Base-by-base conservation (phyloP, 2,329 filamentous ascomycete species). In the Pestalotiopsis sp. region DNA sequence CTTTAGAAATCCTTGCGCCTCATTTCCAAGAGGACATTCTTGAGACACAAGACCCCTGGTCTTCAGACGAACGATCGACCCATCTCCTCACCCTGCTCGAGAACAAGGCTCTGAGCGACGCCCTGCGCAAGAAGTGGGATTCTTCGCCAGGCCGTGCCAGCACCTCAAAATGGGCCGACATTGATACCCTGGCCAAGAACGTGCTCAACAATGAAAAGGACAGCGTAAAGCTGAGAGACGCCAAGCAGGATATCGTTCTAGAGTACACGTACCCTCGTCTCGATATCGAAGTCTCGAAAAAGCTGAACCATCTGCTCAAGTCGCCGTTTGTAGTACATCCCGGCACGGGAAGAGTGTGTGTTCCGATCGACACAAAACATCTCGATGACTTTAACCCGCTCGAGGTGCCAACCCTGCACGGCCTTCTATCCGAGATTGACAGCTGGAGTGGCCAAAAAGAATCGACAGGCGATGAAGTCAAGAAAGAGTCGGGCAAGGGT, bases 241-340 rank as follows among this genome's bases (percentile, higher is more conserved):
- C 94, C 25, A 98, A 98, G 82, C 94, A 98, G 79, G 96, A 98
- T 78, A 93, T 99, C 70, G 91, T 98, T 3, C 89, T 99, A 38
- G 96, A 99, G 82, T 98, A 99, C 82, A 98, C 96, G 6, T 99
- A 99, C 80, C 96, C 96, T 3, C 92, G 96, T 52, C 92, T 99
- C 67, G 96, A 99, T 85, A 95, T 96, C 70, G 94, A 97, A 80
- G 96, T 99, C 78, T 96, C 93, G 78, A 98, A 98, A 85, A 97
- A 98, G 79, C 89, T 97, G 68, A 98, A 98, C 83, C 96, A 99
- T 87, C 89, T 99, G 86, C 90, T 99, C 74, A 99, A 99, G 80
- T 95, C 92, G 71, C 96, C 96, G 0, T 99, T 99, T 77, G 95
- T 98, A 70, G 91, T 99, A 49, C 96, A 99, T 79, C 96, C 96